These are phyloP conservation scores for Cladophialophora exuberans DNA, from an alignment of 2,329 filamentous ascomycete species.

Conservation along the genomic window DNA sequence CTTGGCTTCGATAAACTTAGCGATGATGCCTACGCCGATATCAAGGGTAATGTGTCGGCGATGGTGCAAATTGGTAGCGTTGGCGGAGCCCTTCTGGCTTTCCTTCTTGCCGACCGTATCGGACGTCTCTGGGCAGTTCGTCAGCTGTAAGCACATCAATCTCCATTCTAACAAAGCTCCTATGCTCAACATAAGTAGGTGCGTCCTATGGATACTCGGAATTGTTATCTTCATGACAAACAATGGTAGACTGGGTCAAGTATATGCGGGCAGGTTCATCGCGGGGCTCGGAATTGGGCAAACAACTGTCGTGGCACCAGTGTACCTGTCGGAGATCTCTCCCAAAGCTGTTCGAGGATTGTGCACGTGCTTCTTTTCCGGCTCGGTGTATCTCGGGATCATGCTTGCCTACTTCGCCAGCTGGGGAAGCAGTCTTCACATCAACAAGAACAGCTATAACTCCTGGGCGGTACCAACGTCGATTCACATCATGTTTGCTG, in stretches of 20 bases:
- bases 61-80: conserved; percentile 47
- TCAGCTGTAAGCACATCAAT: conserved; percentile 8
- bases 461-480: conserved; percentile 70
- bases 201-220: conserved; percentile 32
- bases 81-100: conserved; percentile 40
- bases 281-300: conserved; percentile 46
- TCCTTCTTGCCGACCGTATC: conserved; percentile 35
- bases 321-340: conserved; percentile 74
- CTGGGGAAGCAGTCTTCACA: conserved; percentile 57
- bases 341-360: conserved; percentile 71
- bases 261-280: conserved; percentile 50
- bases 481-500: conserved; percentile 77
- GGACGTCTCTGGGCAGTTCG: conserved; percentile 36
- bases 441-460: conserved; percentile 47
- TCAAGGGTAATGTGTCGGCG: conserved; percentile 43
- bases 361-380: conserved; percentile 72
- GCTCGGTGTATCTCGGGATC: conserved; percentile 75
- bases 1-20: conserved; percentile 28
- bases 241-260: conserved; percentile 41
- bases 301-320: conserved; percentile 56
- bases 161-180: conserved; percentile 27
- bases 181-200: conserved; percentile 28
- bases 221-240: conserved; percentile 41
- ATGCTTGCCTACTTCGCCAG: conserved; percentile 70
- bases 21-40: conserved; percentile 36